Evolutionary conservation across 73 alveolate genomes (phyloP).

Genomic region (Effrenium voratum): DNA sequence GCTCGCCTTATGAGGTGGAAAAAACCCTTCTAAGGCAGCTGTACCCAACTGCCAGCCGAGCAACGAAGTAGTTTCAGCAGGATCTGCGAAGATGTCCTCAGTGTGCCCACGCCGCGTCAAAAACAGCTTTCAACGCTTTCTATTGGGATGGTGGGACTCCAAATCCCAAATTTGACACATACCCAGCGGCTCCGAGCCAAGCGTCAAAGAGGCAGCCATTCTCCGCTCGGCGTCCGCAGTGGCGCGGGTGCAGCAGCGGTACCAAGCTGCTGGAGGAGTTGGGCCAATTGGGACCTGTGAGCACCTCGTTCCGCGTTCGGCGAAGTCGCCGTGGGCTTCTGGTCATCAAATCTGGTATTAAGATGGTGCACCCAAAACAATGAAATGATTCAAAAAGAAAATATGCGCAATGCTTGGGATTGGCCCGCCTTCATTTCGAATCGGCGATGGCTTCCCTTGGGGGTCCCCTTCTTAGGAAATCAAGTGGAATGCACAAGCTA

Average conservation of each 20-base stretch:
- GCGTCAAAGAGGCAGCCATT: conserved; percentile 73
- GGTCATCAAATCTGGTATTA: too few species aligned
- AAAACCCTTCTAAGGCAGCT: too few species aligned
- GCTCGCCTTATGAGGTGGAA: too few species aligned
- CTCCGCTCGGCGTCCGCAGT: conserved; percentile 38
- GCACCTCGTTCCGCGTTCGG: conserved; percentile 22
- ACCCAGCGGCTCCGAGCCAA: background rate
- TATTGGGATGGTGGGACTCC: background rate
- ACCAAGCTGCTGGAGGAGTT: conserved; percentile 64
- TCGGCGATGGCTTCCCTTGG: too few species aligned
- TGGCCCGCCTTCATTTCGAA: background rate
- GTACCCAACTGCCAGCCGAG: background rate
- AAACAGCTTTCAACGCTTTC: conserved; percentile 21
- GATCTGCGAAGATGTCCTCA: conserved; percentile 57
- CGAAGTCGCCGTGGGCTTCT: background rate
- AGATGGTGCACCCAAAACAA: too few species aligned
- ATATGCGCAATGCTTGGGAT: too few species aligned
- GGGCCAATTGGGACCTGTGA: conserved; percentile 84
- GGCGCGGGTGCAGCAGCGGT: conserved; percentile 60
- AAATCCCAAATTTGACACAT: background rate
- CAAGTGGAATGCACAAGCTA: too few species aligned
- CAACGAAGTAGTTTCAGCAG: conserved; percentile 15
- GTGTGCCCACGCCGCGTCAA: background rate
- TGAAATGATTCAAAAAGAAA: too few species aligned
- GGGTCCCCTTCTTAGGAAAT: too few species aligned